These are phyloP conservation scores for Elsinoe australis DNA, from an alignment of 2,329 filamentous ascomycete species.

Conservation along the genomic window DNA sequence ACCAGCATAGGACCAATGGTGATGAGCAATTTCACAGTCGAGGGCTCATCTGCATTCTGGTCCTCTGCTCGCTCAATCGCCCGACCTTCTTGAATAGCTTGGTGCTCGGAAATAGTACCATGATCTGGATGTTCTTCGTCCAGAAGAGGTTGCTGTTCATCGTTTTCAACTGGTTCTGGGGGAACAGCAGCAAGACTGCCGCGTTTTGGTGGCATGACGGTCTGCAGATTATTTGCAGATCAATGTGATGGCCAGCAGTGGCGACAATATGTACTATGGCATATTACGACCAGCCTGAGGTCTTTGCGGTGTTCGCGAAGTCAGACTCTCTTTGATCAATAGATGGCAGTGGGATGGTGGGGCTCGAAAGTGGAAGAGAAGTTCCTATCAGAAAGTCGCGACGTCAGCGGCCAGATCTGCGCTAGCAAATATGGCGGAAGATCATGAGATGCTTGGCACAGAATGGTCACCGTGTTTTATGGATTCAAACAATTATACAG, in stretches of 20 bases:
- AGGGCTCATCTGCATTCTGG: constrained; percentile 38
- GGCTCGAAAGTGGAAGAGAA: not conserved
- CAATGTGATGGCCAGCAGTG: not conserved
- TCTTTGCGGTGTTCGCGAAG: too few relatives aligned
- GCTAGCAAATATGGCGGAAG: not conserved
- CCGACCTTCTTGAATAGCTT: constrained; percentile 28
- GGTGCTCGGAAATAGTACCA: constrained; percentile 20
- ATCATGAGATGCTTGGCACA: not conserved
- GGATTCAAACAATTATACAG: not conserved
- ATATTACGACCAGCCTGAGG: too few relatives aligned
- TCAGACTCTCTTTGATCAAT: too few relatives aligned
- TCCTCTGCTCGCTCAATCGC: constrained; percentile 27
- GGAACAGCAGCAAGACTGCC: constrained; percentile 11
- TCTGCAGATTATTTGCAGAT: not conserved
- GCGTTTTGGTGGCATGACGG: constrained; percentile 4
- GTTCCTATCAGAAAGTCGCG: not conserved
- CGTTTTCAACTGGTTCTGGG: constrained; percentile 17
- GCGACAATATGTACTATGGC: not conserved
- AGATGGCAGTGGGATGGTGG: too few relatives aligned
- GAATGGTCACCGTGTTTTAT: not conserved
- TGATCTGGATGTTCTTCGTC: constrained; percentile 18
- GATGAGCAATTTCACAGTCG: constrained; percentile 39
- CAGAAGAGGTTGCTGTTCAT: constrained; percentile 20
- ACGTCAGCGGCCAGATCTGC: not conserved
- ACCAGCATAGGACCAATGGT: constrained; percentile 47